Evolutionary conservation across 352 stramenopile species (phyloP).

Genomic region (Phytophthora colocasiae): DNA sequence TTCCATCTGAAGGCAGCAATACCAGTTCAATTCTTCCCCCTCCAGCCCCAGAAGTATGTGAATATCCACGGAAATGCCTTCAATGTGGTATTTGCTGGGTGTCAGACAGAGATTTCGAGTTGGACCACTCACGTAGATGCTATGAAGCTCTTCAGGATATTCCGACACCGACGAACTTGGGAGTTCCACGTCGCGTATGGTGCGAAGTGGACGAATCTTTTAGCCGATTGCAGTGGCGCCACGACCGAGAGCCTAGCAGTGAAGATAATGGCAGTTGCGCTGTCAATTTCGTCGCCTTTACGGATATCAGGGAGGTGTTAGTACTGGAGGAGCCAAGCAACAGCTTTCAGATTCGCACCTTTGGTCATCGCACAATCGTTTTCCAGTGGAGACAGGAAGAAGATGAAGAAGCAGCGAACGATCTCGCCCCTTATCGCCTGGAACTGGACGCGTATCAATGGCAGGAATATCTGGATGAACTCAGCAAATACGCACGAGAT

Average conservation of each 20-base stretch:
- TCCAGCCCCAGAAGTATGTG: constrained; percentile 15
- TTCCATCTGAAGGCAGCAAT: constrained; percentile 72
- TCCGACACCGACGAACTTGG: constrained; percentile 21
- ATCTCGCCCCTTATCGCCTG: constrained; percentile 21
- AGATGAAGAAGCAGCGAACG: not conserved
- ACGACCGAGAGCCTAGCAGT: constrained; percentile 25
- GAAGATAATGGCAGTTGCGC: constrained; percentile 5
- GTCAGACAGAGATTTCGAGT: constrained; percentile 39
- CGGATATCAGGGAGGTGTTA: constrained; percentile 40
- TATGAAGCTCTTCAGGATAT: not conserved
- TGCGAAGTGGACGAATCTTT: constrained; percentile 61
- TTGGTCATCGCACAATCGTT: constrained; percentile 39
- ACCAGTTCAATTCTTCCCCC: constrained; percentile 1
- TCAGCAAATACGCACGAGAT: constrained; percentile 50
- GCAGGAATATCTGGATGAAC: constrained; percentile 57
- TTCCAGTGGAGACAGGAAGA: constrained; percentile 50
- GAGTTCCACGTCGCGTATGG: constrained; percentile 54
- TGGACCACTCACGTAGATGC: constrained; percentile 32
- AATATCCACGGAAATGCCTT: constrained; percentile 46
- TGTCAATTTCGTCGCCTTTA: constrained; percentile 36
- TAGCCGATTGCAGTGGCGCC: constrained; percentile 55
- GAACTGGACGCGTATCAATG: constrained; percentile 45
- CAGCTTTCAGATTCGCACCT: constrained; percentile 54
- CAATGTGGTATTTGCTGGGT: constrained; percentile 45
- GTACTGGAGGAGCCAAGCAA: constrained; percentile 25